phyloP scores from a whole-genome alignment of 805 yeast species.

The Metschnikowia borealis region DNA sequence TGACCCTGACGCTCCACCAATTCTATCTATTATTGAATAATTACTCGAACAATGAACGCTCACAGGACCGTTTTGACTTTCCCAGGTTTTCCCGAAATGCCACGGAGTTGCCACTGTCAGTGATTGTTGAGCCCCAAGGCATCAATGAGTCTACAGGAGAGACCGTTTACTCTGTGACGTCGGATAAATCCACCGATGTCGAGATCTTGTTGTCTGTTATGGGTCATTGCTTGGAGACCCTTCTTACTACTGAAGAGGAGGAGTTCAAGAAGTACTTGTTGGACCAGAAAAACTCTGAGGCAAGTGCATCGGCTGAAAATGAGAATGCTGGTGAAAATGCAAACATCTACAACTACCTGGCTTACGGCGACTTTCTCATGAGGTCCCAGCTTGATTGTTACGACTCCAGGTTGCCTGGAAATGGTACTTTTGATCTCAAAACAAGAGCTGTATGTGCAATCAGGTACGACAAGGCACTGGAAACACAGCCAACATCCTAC shows the following conservation, averaged over 20 bases:
- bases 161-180: conserved; percentile 57
- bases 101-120: conserved; percentile 43
- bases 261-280: conserved; percentile 42
- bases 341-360: conserved; percentile 66
- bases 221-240: conserved; percentile 77
- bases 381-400: conserved; percentile 89
- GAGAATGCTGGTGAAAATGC: conserved; percentile 14
- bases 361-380: conserved; percentile 64
- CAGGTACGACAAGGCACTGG: conserved; percentile 68
- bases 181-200: conserved; percentile 62
- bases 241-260: conserved; percentile 59
- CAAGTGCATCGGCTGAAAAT: conserved; percentile 1
- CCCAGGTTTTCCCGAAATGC: conserved; percentile 44
- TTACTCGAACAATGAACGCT: conserved; percentile 18
- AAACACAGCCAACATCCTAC: conserved; percentile 56
- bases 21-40: conserved; percentile 66
- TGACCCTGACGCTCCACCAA: conserved; percentile 74
- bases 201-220: conserved; percentile 67
- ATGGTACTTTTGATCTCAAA: conserved; percentile 88
- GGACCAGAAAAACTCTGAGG: conserved; percentile 10
- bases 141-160: conserved; percentile 21
- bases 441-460: conserved; percentile 89
- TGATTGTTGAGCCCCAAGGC: conserved; percentile 52
- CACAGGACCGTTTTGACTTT: conserved; percentile 26
- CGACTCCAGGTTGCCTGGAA: conserved; percentile 75